These are phyloP conservation scores for Waltergamsia citrina DNA, from an alignment of 2,329 filamentous ascomycete species.

Conservation along the genomic window DNA sequence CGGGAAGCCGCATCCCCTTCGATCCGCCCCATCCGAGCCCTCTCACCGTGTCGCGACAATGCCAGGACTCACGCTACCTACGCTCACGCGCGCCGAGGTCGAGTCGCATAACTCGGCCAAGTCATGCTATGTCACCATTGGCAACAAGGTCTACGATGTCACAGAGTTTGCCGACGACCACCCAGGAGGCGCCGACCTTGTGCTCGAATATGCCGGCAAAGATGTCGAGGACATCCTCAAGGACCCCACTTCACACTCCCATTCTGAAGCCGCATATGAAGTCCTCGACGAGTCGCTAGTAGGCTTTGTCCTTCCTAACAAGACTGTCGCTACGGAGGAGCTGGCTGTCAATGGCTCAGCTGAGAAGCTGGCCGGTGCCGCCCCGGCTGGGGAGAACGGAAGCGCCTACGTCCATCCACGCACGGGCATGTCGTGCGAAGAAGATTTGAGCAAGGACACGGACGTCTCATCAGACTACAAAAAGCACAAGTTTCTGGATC, in stretches of 20 bases:
- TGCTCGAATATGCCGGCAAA: slow-evolving; percentile 83
- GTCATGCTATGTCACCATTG: slow-evolving; percentile 90
- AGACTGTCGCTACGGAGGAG: slow-evolving; percentile 25
- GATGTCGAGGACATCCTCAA: slow-evolving; percentile 77
- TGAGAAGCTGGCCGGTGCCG: slow-evolving; percentile 18
- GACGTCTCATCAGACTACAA: slow-evolving; percentile 70
- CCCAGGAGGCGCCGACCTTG: slow-evolving; percentile 79
- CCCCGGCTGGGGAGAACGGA: slow-evolving; percentile 15
- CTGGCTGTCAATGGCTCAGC: slow-evolving; percentile 10
- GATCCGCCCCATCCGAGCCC: not conserved
- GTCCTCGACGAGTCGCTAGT: slow-evolving; percentile 81
- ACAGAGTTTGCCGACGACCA: slow-evolving; percentile 86
- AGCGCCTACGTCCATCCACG: slow-evolving; percentile 38
- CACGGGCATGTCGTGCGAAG: slow-evolving; percentile 84
- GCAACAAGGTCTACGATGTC: slow-evolving; percentile 87
- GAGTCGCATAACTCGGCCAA: slow-evolving; percentile 67
- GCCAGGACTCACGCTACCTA: slow-evolving; percentile 75
- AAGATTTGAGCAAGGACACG: slow-evolving; percentile 81
- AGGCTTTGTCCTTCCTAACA: slow-evolving; percentile 63
- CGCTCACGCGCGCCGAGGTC: slow-evolving; percentile 72
- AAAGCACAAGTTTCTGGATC: slow-evolving; percentile 87
- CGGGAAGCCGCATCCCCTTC: no score
- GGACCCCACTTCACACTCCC: slow-evolving; percentile 72
- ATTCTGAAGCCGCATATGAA: slow-evolving; percentile 92
- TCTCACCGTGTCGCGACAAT: slow-evolving; percentile 32